phyloP scores from a whole-genome alignment of 2,329 filamentous ascomycete species.

The Stemphylium vesicarium region DNA sequence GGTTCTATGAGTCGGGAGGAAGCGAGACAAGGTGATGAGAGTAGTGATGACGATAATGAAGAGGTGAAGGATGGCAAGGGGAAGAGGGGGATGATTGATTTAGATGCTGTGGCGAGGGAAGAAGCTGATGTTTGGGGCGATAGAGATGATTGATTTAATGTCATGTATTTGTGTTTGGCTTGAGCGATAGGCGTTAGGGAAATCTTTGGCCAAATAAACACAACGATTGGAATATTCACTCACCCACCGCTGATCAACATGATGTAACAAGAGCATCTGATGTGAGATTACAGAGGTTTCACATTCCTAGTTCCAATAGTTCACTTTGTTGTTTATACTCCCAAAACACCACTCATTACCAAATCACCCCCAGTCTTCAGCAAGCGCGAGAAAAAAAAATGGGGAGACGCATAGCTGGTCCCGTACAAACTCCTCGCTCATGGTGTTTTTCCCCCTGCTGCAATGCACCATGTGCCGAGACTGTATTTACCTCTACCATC shows the following conservation, averaged over 20 bases:
- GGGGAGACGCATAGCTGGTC: neutral
- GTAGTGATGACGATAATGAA: slow-evolving; percentile 25
- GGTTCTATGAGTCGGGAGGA: slow-evolving; percentile 40
- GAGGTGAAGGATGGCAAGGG: slow-evolving; percentile 15
- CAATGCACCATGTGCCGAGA: slow-evolving; percentile 5
- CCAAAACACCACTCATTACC: slow-evolving; percentile 5
- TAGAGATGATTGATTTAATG: slow-evolving; percentile 25
- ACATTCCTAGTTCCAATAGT: neutral
- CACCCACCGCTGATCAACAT: too few species aligned
- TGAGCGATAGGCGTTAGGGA: too few species aligned
- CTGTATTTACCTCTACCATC: neutral
- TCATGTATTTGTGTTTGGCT: neutral
- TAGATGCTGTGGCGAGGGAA: slow-evolving; percentile 45
- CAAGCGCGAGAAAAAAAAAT: neutral
- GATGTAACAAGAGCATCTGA: too few species aligned
- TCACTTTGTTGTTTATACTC: slow-evolving; percentile 7
- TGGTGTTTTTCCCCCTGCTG: neutral
- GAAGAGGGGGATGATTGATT: slow-evolving; percentile 35
- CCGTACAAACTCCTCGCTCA: slow-evolving; percentile 4
- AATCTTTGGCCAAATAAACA: neutral
- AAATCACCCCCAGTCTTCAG: neutral
- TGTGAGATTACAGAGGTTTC: neutral
- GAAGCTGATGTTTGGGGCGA: slow-evolving; percentile 48
- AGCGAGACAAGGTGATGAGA: slow-evolving; percentile 17
- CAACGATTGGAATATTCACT: neutral